These are phyloP conservation scores for Claviceps sp. DNA, from an alignment of 2,329 filamentous ascomycete species.

Conservation along the genomic window DNA sequence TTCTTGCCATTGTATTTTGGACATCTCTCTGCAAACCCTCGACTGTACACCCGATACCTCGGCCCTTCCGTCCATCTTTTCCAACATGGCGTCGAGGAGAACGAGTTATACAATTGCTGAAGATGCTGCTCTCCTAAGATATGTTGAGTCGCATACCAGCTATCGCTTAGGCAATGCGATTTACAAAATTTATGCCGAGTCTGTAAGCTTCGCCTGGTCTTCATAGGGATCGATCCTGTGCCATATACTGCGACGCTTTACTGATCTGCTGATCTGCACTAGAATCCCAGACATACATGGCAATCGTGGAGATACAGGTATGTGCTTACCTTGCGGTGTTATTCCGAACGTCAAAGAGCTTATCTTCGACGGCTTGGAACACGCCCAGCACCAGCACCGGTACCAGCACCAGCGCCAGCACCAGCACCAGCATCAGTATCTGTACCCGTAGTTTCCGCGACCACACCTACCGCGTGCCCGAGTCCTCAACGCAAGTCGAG, in stretches of 20 bases:
- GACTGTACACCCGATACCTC: background rate
- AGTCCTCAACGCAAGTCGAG: background rate
- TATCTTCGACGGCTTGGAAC: constrained; percentile 17
- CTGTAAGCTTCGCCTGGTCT: constrained; percentile 23
- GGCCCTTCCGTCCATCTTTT: background rate
- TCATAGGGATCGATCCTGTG: constrained; percentile 6
- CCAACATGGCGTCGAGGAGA: constrained; percentile 20
- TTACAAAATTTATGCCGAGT: constrained; percentile 41
- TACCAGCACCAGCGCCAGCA: background rate
- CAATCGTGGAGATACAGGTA: constrained; percentile 59
- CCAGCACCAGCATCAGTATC: background rate
- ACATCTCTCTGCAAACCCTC: background rate
- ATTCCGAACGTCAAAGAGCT: too few species aligned
- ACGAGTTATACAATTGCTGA: constrained; percentile 45
- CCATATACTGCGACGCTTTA: background rate
- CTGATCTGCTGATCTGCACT: too few species aligned
- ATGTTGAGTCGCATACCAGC: constrained; percentile 32
- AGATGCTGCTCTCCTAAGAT: constrained; percentile 42
- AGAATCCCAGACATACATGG: constrained; percentile 50
- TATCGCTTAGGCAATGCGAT: constrained; percentile 40
- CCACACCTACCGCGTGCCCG: too few species aligned
- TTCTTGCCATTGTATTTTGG: background rate
- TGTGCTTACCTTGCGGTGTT: too few species aligned
- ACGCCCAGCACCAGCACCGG: background rate
- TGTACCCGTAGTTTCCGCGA: too few species aligned